phyloP scores from a whole-genome alignment of 2,329 filamentous ascomycete species.

The Dryadomyces quercus-mongolicae region DNA sequence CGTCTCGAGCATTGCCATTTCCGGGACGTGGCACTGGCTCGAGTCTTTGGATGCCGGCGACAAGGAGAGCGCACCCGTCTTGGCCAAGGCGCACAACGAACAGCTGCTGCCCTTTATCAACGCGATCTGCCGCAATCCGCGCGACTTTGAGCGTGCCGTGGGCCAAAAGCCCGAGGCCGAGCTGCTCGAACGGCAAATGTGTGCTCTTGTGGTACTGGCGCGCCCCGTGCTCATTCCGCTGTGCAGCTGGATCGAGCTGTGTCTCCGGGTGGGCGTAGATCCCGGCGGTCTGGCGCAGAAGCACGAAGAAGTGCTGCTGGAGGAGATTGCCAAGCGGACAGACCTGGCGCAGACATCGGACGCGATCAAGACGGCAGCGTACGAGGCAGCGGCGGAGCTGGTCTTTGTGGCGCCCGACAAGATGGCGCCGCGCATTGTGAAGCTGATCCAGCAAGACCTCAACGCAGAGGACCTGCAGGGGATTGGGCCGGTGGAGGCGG shows the following conservation, averaged over 20 bases:
- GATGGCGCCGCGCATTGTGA: slow-evolving; percentile 64
- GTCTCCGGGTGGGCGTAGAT: slow-evolving; percentile 67
- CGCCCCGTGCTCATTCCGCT: slow-evolving; percentile 66
- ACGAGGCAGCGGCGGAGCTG: slow-evolving; percentile 75
- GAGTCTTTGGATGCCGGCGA: slow-evolving; percentile 54
- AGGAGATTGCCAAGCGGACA: slow-evolving; percentile 47
- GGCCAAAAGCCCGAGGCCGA: slow-evolving; percentile 31
- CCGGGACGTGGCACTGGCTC: slow-evolving; percentile 73
- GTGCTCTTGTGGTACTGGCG: slow-evolving; percentile 65
- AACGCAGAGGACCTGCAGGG: slow-evolving; percentile 54
- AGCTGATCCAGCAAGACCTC: slow-evolving; percentile 63
- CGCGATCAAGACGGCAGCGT: slow-evolving; percentile 56
- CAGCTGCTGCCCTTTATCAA: slow-evolving; percentile 51
- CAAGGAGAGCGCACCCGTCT: slow-evolving; percentile 61
- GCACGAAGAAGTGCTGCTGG: slow-evolving; percentile 51
- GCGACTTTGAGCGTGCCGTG: slow-evolving; percentile 30
- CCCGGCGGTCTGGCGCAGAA: slow-evolving; percentile 65
- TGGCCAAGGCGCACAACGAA: slow-evolving; percentile 50
- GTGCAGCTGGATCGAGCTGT: slow-evolving; percentile 80
- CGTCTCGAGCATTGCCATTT: slow-evolving; percentile 52
- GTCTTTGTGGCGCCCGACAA: slow-evolving; percentile 83
- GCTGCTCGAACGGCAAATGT: slow-evolving; percentile 56
- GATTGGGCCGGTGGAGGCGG: slow-evolving; percentile 77
- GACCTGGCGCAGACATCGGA: slow-evolving; percentile 34
- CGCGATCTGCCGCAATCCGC: slow-evolving; percentile 49